Base-by-base conservation (phyloP, 306 rosid genomes). In the Medicago arabica region DNA sequence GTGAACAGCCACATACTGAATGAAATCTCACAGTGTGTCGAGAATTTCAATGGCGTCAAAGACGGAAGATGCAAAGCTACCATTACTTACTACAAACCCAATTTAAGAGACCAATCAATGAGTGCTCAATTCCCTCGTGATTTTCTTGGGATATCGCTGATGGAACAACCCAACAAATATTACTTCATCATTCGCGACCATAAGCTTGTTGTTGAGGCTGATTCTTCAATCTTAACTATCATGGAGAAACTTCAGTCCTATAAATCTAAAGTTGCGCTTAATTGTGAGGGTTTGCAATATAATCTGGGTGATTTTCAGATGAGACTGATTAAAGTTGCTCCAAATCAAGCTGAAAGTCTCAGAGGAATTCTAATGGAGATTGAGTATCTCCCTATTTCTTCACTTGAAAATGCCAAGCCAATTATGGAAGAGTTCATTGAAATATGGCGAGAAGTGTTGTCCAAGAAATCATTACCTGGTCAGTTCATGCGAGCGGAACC, bases 191-290 rank as follows among this genome's bases (percentile, higher is more conserved):
- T 94, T 76, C 92, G 96, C 1, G 87, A 90, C 43, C 88, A 86
- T 59, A 84, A 83, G 75, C 84, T 94, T 67, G 91, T 94, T 76
- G 66, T 91, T 0, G 97, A 94, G 76, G 97, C 92, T 7, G 95
- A 94, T 79, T 90, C 91, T 15, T 62, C 98, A 0, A 94, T 91
- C 77, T 85, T 87, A 77, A 80, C 78, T 9, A 89, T 95, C 28
- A 92, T 92, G 97, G 99, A 95, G 86, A 95, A 92, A 51, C 77
- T 92, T 71, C 99, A 95, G 89, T 95, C 99, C 28, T 95, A 92
- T 80, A 90, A 89, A 82, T 83, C 87, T 44, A 91, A 86, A 58
- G 86, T 92, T 17, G 88, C 96, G 0, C 96, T 95, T 44, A 78
- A 86, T 88, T 92, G 92, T 43, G 99, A 95, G 86, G 88, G 88